Evolutionary conservation across 352 stramenopile species (phyloP), one percentile per base, ranked within the genome.

Genomic region (Thalassiosira livingstoniorum): DNA sequence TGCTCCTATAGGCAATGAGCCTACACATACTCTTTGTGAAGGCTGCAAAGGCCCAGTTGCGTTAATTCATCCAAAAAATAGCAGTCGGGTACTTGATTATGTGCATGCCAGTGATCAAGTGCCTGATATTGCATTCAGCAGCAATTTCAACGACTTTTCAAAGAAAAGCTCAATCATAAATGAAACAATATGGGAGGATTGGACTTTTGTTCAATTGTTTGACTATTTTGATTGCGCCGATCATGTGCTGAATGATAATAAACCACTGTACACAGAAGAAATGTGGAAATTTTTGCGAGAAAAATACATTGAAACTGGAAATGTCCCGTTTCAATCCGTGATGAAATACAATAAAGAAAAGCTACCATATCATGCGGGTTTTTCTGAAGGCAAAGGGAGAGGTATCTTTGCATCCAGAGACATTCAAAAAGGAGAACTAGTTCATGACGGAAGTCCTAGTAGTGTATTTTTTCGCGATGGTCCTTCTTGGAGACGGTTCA

Each of bases 371-470:
- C 66, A 75, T 34, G 5, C 67, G 5, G 29, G 25, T 27, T 58
- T 47, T 42, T 32, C 67, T 21, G 35, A 64, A 25, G 67, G 53
- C 35, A 55, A 65, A 58, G 67, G 67, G 15, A 25, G 67, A 57
- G 67, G 67, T 15, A 32, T 39, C 43, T 75, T 67, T 80, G 58
- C 71, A 43, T 29, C 45, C 4, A 25, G 71, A 11, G 21, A 72
- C 29, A 71, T 79, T 60, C 15, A 53, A 54, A 75, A 75, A 68
- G 77, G 77, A 35, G 77, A 84, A 34, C 42, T 84, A 7, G 47
- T 84, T 32, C 77, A 84, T 35, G 53, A 79, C 58, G 77, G 77
- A 37, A 51, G 45, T 2, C 23, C 11, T 1, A 71, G 39, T n/a
- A 68, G 58, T 23, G 42, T 84, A 21, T 47, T 67, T 32, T 84